Percentiles rank a stretch among this genome's conserved stretches.
These are phyloP conservation scores for Fraxinus albicans DNA, from an alignment of 305 asterid species.

Conservation along the genomic window DNA sequence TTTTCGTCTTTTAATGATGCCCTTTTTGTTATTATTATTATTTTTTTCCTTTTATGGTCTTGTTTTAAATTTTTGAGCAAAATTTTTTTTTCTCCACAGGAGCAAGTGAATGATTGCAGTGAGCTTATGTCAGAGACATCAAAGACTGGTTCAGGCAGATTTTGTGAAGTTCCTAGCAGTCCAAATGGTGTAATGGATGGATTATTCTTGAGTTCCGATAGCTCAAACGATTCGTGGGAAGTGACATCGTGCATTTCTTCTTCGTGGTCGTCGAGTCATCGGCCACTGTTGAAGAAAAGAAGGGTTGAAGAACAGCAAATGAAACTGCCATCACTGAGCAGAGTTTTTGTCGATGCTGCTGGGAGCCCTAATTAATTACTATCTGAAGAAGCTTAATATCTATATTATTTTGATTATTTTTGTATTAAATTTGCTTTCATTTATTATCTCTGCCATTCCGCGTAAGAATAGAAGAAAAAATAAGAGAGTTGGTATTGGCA, in stretches of 20 bases:
- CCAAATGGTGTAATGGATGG: constrained; percentile 35
- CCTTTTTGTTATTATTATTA: background rate
- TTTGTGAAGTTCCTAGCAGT: constrained; percentile 2
- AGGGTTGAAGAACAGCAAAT: constrained; percentile 53
- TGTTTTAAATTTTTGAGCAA: background rate
- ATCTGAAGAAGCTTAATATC: background rate
- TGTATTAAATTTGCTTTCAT: constrained; percentile 23
- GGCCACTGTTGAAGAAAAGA: constrained; percentile 45
- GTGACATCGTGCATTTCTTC: constrained; percentile 34
- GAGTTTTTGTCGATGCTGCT: constrained; percentile 50
- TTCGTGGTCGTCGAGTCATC: background rate
- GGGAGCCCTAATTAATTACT: constrained; percentile 46
- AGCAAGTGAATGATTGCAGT: constrained; percentile 25
- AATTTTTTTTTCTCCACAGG: constrained; percentile 25
- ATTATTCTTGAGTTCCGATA: constrained; percentile 37
- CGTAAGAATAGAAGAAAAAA: constrained; percentile 18
- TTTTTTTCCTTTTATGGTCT: background rate
- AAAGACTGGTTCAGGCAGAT: background rate
- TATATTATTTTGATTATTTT: background rate
- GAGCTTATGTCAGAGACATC: constrained; percentile 13
- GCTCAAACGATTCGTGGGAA: constrained; percentile 51
- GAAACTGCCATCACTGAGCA: constrained; percentile 50
- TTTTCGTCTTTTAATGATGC: constrained; percentile 2
- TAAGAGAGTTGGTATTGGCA: constrained; percentile 42
- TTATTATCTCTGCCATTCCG: constrained; percentile 32